Percentiles rank a stretch among this genome's conserved stretches.
Conservation (phyloP, 179 eudicot genomes). For the Carnegiea gigantea region DNA sequence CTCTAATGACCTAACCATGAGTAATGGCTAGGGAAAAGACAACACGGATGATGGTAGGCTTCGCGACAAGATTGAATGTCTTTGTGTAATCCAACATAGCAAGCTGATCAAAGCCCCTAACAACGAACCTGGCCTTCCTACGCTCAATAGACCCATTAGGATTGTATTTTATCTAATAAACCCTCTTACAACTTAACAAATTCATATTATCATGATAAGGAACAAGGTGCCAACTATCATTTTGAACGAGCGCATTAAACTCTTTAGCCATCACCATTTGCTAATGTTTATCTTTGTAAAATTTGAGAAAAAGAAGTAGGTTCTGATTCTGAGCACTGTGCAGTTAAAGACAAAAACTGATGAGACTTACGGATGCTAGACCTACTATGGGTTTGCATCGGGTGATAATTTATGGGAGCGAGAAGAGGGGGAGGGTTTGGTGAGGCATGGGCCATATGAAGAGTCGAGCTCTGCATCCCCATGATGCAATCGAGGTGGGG, state of each 20-base stretch:
- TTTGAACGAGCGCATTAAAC: neutral
- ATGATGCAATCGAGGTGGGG: too few species aligned
- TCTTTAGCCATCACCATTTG: neutral
- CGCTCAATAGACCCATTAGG: neutral
- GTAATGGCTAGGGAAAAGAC: neutral
- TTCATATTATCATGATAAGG: neutral
- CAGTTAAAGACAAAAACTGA: too few species aligned
- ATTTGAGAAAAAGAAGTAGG: neutral
- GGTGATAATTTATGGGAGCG: too few species aligned
- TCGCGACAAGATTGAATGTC: neutral
- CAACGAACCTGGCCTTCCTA: neutral
- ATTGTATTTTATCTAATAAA: neutral
- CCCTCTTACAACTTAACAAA: neutral
- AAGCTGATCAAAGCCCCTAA: neutral
- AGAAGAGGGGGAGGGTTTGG: too few species aligned
- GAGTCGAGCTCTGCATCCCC: too few species aligned
- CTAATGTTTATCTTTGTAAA: neutral
- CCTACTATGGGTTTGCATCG: too few species aligned
- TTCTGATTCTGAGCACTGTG: neutral
- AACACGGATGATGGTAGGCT: neutral
- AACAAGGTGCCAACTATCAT: neutral
- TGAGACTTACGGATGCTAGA: too few species aligned
- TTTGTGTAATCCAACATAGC: neutral
- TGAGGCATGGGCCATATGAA: too few species aligned
- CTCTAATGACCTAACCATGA: neutral